A percentile compares a stretch with the other conserved stretches of the same genome.
phyloP scores from a whole-genome alignment of 2,329 filamentous ascomycete species.

The Pseudogymnoascus sp. region DNA sequence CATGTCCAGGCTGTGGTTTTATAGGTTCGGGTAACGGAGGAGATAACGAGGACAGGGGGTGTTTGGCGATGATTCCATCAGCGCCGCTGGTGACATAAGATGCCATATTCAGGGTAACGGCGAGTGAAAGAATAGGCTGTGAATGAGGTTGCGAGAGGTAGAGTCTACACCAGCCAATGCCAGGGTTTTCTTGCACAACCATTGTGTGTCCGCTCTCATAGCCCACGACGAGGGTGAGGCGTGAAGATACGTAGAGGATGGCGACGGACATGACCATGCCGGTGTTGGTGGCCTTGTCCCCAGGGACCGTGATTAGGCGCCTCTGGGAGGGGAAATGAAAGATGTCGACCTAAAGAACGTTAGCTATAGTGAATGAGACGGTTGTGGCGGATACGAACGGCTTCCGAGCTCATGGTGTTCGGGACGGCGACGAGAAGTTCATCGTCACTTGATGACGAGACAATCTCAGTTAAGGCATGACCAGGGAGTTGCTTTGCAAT shows the following conservation, averaged over 20 bases:
- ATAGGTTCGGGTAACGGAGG: not conserved
- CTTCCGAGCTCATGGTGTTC: constrained; percentile 65
- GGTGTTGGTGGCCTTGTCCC: constrained; percentile 38
- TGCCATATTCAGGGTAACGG: constrained; percentile 38
- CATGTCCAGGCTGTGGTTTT: not conserved
- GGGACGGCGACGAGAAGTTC: constrained; percentile 70
- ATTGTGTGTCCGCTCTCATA: constrained; percentile 79
- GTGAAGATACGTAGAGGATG: constrained; percentile 43
- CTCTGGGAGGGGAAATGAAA: constrained; percentile 70
- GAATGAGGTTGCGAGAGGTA: constrained; percentile 64
- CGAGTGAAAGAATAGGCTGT: constrained; percentile 75
- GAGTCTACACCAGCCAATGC: constrained; percentile 41
- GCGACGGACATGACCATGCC: constrained; percentile 87
- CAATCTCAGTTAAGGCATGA: not conserved
- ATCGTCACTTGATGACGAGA: constrained; percentile 16
- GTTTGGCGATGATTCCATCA: constrained; percentile 70
- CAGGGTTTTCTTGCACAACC: constrained; percentile 40
- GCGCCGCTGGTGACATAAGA: constrained; percentile 73
- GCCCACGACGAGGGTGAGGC: constrained; percentile 60
- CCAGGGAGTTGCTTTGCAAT: not conserved
- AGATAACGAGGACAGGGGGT: constrained; percentile 48
- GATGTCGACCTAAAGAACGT: constrained; percentile 59
- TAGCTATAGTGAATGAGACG: constrained; percentile 5
- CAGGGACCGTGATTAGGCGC: constrained; percentile 53
- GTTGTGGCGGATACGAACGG: constrained; percentile 37